Conservation (phyloP, 202 grass and related monocot genomes). For the Zizania palustris region DNA sequence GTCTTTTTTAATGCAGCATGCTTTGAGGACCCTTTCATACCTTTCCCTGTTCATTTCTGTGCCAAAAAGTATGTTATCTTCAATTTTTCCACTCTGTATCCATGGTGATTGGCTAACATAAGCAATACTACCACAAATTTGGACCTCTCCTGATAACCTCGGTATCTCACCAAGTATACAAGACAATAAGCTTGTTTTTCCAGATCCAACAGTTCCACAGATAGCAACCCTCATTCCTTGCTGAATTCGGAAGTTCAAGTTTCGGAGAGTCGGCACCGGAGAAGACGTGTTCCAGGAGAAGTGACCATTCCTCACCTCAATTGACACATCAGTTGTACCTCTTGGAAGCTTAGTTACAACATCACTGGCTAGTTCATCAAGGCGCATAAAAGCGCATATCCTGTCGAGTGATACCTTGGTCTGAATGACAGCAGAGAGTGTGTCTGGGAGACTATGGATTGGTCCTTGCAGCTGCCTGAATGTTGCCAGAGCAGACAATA, state of each 20-base stretch:
- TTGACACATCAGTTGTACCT: slow-evolving; percentile 50
- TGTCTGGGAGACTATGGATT: slow-evolving; percentile 53
- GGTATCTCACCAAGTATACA: slow-evolving; percentile 74
- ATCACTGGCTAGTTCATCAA: slow-evolving; percentile 56
- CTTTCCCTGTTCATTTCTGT: slow-evolving; percentile 48
- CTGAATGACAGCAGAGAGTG: slow-evolving; percentile 56
- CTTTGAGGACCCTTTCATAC: slow-evolving; percentile 57
- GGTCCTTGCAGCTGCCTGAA: slow-evolving; percentile 65
- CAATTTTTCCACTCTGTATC: slow-evolving; percentile 77
- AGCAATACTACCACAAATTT: slow-evolving; percentile 52
- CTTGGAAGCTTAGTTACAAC: slow-evolving; percentile 39
- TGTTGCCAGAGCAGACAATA: slow-evolving; percentile 63
- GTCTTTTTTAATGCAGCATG: slow-evolving; percentile 61
- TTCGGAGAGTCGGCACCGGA: slow-evolving; percentile 38
- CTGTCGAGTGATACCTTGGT: slow-evolving; percentile 78
- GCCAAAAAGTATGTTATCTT: slow-evolving; percentile 71
- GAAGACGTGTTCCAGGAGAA: slow-evolving; percentile 62
- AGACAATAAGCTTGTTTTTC: slow-evolving; percentile 79
- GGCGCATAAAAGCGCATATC: slow-evolving; percentile 58
- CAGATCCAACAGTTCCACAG: slow-evolving; percentile 63
- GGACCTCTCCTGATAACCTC: slow-evolving; percentile 55
- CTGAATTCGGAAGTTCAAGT: slow-evolving; percentile 47
- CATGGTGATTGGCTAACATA: slow-evolving; percentile 69
- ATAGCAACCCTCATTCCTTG: slow-evolving; percentile 58
- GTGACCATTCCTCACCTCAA: slow-evolving; percentile 47